Base-by-base conservation (phyloP, 176 grass and related monocot species). In the Cocos nucifera region DNA sequence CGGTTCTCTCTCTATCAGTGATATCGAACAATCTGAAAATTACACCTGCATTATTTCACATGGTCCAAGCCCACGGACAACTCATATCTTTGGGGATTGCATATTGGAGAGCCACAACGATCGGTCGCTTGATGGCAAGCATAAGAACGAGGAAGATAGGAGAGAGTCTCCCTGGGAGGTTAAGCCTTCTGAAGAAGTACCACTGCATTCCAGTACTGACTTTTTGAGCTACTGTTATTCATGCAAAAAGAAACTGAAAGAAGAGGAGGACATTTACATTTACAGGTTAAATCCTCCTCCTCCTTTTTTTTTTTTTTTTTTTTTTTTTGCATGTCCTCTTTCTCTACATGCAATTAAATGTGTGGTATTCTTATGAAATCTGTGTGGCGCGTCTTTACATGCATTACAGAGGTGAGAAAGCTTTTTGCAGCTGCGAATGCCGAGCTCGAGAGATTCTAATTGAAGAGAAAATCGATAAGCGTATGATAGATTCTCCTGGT, bases 21-120 rank as follows among this genome's bases (percentile, higher is more conserved):
- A 73, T n/a, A 72, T 74, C 19, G 79, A 50, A n/a, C 67, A 75
- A 26, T 92, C 57, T 0, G 84, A 98, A 65, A 84, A 98, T 56
- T 98, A 92, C 69, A 98, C 93, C 44, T 88, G 93, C 69, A 80
- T 98, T 57, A 89, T 90, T 60, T 65, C 80, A 56, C 87, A 78
- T 20, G 93, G 93, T 9, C 64, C 77, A 0, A 83, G 86, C 53
- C 87, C 88, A 17, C 83, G 74, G 55, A 98, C 82, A 57, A 92
- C 76, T 22, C 93, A 89, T 56, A 89, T 98, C 75, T 76, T 86
- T n/a, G 74, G 64, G 28, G 87, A 75, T 17, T 59, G 77, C 63
- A 86, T 81, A 56, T 17, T 79, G 77, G 79, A 92, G 81, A 68
- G 71, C 39, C 14, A 53, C 14, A 25, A 5, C 6, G 53, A 53